These are phyloP conservation scores for Penicillium glabrum DNA, from an alignment of 2,329 filamentous ascomycete genomes.

Conservation along the genomic window DNA sequence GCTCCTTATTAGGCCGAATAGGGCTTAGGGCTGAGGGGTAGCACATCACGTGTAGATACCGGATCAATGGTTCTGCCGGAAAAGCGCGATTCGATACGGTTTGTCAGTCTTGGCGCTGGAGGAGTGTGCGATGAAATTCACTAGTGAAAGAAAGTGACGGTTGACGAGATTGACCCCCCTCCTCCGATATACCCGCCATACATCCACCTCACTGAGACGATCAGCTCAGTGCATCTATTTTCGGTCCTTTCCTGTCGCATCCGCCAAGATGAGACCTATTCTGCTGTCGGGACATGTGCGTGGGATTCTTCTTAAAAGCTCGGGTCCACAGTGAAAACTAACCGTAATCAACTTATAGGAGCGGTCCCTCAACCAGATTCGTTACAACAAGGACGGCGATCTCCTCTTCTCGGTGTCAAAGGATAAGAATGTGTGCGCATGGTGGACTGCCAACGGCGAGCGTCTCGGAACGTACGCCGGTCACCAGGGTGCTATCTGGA, in stretches of 20 bases:
- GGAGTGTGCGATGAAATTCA: constrained; percentile 46
- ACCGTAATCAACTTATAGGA: constrained; percentile 53
- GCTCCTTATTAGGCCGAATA: not conserved
- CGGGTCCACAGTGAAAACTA: constrained; percentile 23
- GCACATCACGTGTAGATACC: constrained; percentile 29
- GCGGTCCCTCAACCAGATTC: constrained; percentile 92
- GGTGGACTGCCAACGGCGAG: constrained; percentile 98
- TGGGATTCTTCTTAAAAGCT: constrained; percentile 19
- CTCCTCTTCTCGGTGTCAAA: constrained; percentile 94
- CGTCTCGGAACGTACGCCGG: constrained; percentile 94
- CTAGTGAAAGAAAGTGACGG: constrained; percentile 29
- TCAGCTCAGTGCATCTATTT: constrained; percentile 15
- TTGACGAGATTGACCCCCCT: constrained; percentile 34
- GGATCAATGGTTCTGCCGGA: constrained; percentile 26
- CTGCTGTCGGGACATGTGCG: constrained; percentile 86
- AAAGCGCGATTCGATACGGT: constrained; percentile 21
- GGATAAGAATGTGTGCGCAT: constrained; percentile 94
- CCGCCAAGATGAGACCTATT: constrained; percentile 85
- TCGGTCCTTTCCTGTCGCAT: constrained; percentile 22
- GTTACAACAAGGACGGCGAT: constrained; percentile 94
- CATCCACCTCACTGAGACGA: constrained; percentile 25
- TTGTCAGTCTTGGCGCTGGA: constrained; percentile 34
- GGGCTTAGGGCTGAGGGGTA: constrained; percentile 25
- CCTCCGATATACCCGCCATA: constrained; percentile 25
- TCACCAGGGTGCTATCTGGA: constrained; percentile 98